Evolutionary conservation across 805 yeast species (phyloP), one percentile per base, ranked within the genome.

Genomic region (Zygosaccharomyces rouxii): DNA sequence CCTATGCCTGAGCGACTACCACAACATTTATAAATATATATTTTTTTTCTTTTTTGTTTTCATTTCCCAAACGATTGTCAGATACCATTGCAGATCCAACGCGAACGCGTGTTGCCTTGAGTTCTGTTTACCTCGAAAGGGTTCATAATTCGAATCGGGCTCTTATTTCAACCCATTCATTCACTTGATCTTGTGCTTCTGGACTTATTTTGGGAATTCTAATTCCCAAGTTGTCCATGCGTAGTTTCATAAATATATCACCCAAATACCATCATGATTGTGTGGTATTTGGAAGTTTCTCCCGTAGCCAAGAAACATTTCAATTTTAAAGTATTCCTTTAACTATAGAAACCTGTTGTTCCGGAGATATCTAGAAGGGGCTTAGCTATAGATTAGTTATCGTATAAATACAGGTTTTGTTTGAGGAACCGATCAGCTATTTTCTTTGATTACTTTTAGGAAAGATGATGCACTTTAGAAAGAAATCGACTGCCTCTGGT

Each of bases 401-500:
- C 16, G 9, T 29, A 28, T 21, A n/a, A 29, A 41, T 30, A 41
- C 19, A 2, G 44, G 35, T 25, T 9, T 29, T 4, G 16, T 30
- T 18, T 29, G 19, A 33, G 23, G 22, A 30, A 29, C n/a, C 11
- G 11, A 2, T 16, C 0, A 11, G n/a, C 14, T 38, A 18, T 5
- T 18, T 7, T 18, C 23, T 28, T 29, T 28, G n/a, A 19, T 16
- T 29, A 13, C 19, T 42, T 42, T 22, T 14, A 38, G 23, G 9
- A 33, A 54, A 52, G 38, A 56, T 77, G 78, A 79, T 79, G 75
- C 55, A 63, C 74, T 50, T 76, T 71, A 59, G 71, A 71, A 62
- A 73, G 70, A 56, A 65, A 54, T 44, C 70, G 64, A 41, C 62
- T 55, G 37, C 55, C 60, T 63, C 41, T 52, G 55, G 50, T 59